Evolutionary conservation across 805 yeast genomes (phyloP), one percentile per base, ranked within the genome.

Genomic region (Priceomyces castillae): DNA sequence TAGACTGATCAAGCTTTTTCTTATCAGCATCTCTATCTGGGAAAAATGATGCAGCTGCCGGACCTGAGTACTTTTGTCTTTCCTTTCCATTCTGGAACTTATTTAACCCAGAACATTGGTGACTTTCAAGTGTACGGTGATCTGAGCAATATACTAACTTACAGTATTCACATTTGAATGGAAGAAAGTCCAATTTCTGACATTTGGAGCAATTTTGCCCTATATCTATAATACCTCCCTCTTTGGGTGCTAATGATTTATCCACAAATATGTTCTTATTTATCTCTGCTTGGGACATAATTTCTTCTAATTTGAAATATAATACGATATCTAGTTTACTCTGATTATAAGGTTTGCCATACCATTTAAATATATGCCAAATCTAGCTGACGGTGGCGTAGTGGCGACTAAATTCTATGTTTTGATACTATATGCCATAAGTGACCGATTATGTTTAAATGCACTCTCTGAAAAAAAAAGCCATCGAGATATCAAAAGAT

Each of bases 161-260:
- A 53, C 82, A 77, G 40, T 65, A 69, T 34, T 73, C 74, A 55
- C 86, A 81, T 14, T 58, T 59, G 54, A 71, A 81, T 14, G 86
- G 86, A 22, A 81, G 61, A 49, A 81, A 81, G 55, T 81, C 86
- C 5, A 80, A 61, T 47, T 65, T 68, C 37, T 71, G 64, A 55
- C 86, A 81, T 14, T 70, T 61, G 20, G 58, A 52, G 57, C 86
- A 81, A 52, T 79, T 78, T 44, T 72, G 59, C n/a, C 86, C 86
- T 4, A 81, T 71, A 38, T 81, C 76, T 58, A 81, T 62, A 48
- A 80, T 58, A 6, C 72, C 69, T 40, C 60, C 58, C 34, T 53
- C 57, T 47, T 40, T 42, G 23, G 52, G 56, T 30, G 49, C 41
- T 35, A 48, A 44, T 14, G 57, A 39, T 42, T 54, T 48, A 46